phyloP scores from a whole-genome alignment of 1,284 basidiomycete genomes.

The Butyriboletus appendiculatus region DNA sequence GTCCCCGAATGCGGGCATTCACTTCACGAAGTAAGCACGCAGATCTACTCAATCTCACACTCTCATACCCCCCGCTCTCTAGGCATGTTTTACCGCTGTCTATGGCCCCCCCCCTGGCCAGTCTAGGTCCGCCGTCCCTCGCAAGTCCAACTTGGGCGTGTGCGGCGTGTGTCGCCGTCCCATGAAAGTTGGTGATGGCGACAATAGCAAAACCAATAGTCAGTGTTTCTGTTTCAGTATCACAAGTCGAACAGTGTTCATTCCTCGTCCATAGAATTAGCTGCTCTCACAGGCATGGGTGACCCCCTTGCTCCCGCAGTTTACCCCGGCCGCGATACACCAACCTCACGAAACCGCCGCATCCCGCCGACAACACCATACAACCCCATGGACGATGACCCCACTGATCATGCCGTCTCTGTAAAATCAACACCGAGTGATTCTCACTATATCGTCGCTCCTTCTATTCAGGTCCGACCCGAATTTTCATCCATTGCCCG shows the following conservation, averaged over 20 bases:
- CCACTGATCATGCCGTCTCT: conserved; percentile 60
- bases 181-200: conserved; percentile 90
- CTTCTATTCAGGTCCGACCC: conserved; percentile 85
- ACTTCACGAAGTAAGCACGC: conserved; percentile 78
- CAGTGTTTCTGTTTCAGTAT: conserved; percentile 38
- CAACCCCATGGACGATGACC: conserved; percentile 80
- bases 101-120: conserved; percentile 86
- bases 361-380: conserved; percentile 33
- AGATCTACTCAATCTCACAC: not conserved
- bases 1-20: conserved; percentile 97
- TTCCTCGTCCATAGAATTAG: conserved; percentile 61
- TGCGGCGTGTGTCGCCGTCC: conserved; percentile 95
- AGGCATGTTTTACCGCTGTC: conserved; percentile 95
- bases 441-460: conserved; percentile 76
- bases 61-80: conserved; percentile 4
- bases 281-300: conserved; percentile 86
- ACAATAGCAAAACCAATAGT: conserved; percentile 86
- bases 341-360: conserved; percentile 42
- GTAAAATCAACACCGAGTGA: conserved; percentile 49
- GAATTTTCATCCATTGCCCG: conserved; percentile 85
- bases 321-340: conserved; percentile 69
- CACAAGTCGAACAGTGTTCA: conserved; percentile 1
- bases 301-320: conserved; percentile 53
- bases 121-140: conserved; percentile 50
- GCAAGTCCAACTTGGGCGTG: conserved; percentile 85